A percentile compares a stretch with the other conserved stretches of the same genome.
Conservation (phyloP, 2,329 filamentous ascomycete genomes). For the Cryphonectria naterciae region DNA sequence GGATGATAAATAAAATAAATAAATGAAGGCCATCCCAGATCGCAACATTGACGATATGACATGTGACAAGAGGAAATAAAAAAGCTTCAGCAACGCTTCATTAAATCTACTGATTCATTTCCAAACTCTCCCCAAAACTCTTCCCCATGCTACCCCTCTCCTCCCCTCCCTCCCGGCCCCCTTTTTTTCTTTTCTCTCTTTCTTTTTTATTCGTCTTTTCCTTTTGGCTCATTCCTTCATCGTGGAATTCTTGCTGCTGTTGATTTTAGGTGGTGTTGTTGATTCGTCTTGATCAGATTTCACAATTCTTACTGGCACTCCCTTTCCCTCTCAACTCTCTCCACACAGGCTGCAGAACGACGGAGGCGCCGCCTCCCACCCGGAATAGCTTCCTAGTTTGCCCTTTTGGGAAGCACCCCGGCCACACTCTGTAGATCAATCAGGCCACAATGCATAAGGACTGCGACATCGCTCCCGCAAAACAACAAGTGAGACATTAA, state of each 20-base stretch:
- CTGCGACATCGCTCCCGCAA: slow-evolving; percentile 13
- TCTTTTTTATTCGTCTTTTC: too few species aligned
- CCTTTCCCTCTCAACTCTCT: neutral
- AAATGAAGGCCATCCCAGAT: neutral
- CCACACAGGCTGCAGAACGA: neutral
- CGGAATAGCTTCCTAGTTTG: slow-evolving; percentile 29
- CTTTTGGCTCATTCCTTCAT: neutral
- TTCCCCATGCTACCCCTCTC: too few species aligned
- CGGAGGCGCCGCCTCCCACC: neutral
- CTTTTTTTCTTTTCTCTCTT: neutral
- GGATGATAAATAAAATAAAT: neutral
- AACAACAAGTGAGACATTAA: neutral
- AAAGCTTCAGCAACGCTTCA: neutral
- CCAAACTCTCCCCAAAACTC: neutral
- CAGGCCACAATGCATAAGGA: slow-evolving; percentile 20
- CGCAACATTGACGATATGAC: neutral
- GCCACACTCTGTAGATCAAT: slow-evolving; percentile 20
- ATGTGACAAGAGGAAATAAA: neutral
- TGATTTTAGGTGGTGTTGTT: neutral
- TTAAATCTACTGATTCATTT: neutral
- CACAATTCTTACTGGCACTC: neutral
- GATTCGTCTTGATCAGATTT: neutral
- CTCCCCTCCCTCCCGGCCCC: too few species aligned
- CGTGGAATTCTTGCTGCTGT: neutral
- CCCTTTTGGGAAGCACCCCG: slow-evolving; percentile 28